Evolutionary conservation across 2,329 filamentous ascomycete species (phyloP).

Genomic region (Fusarium sublunatum): DNA sequence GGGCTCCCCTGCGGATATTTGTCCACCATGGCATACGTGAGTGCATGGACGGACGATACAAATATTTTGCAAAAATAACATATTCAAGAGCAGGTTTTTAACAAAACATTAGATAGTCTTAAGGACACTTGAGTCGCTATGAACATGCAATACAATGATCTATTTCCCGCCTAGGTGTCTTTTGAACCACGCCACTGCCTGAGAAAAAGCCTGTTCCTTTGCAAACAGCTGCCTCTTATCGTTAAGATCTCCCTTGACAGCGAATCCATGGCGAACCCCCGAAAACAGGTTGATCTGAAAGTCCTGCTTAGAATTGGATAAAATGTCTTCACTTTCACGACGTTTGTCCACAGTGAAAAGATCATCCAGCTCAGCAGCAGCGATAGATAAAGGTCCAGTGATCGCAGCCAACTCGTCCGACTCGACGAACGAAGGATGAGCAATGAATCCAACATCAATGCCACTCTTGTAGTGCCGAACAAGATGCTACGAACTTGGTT

Average conservation of each 20-base stretch:
- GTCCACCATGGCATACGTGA: no score
- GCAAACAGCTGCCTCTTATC: slow-evolving; percentile 71
- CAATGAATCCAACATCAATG: slow-evolving; percentile 77
- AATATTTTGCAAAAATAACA: no score
- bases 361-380: slow-evolving; percentile 70
- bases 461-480: slow-evolving; percentile 71
- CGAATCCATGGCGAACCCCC: slow-evolving; percentile 79
- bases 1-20: no score
- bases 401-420: slow-evolving; percentile 74
- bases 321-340: slow-evolving; percentile 72
- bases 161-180: neutral
- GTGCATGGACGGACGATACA: no score
- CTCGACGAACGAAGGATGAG: slow-evolving; percentile 81
- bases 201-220: slow-evolving; percentile 83
- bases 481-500: slow-evolving; percentile 63
- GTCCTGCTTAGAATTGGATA: slow-evolving; percentile 64
- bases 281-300: slow-evolving; percentile 85
- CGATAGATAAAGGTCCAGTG: slow-evolving; percentile 74
- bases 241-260: slow-evolving; percentile 70
- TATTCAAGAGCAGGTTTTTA: no score
- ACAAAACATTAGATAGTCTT: no score
- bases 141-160: no score
- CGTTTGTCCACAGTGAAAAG: slow-evolving; percentile 74
- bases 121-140: no score
- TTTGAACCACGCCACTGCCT: slow-evolving; percentile 80